Percentiles rank a stretch among this genome's conserved stretches.
These are phyloP conservation scores for Claviceps fusiformis DNA, from an alignment of 2,329 filamentous ascomycete genomes.

Conservation along the genomic window DNA sequence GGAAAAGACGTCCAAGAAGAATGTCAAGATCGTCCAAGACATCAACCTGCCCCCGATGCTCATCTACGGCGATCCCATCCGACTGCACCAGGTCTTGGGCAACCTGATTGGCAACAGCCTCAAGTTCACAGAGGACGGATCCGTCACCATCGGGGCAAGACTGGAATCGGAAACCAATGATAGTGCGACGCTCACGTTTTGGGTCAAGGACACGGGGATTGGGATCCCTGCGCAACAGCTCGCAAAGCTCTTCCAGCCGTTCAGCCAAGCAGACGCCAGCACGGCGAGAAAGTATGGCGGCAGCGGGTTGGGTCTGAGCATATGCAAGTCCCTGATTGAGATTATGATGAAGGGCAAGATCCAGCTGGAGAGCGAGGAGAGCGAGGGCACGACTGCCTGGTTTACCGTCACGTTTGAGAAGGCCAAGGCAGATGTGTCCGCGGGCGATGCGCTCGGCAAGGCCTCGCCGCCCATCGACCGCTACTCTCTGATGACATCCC, in stretches of 20 bases:
- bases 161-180: slow-evolving; percentile 59
- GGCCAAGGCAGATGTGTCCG: slow-evolving; percentile 47
- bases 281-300: slow-evolving; percentile 86
- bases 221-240: slow-evolving; percentile 75
- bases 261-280: slow-evolving; percentile 83
- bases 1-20: slow-evolving; percentile 47
- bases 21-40: slow-evolving; percentile 53
- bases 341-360: slow-evolving; percentile 83
- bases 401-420: slow-evolving; percentile 83
- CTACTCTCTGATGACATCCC: slow-evolving; percentile 17
- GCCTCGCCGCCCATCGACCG: slow-evolving; percentile 23
- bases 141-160: slow-evolving; percentile 68
- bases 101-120: slow-evolving; percentile 88
- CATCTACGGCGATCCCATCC: slow-evolving; percentile 52
- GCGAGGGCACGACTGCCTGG: slow-evolving; percentile 55
- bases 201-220: slow-evolving; percentile 81
- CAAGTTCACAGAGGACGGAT: slow-evolving; percentile 82
- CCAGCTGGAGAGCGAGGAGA: slow-evolving; percentile 63
- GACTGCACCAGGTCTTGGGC: slow-evolving; percentile 55
- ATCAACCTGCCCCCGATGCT: slow-evolving; percentile 64
- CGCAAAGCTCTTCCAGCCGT: slow-evolving; percentile 78
- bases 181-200: slow-evolving; percentile 64
- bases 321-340: slow-evolving; percentile 89
- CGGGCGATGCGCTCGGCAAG: slow-evolving; percentile 35
- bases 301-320: slow-evolving; percentile 79